Evolutionary conservation across 2,329 filamentous ascomycete species (phyloP).

Genomic region (Hymenoscyphus repandus): DNA sequence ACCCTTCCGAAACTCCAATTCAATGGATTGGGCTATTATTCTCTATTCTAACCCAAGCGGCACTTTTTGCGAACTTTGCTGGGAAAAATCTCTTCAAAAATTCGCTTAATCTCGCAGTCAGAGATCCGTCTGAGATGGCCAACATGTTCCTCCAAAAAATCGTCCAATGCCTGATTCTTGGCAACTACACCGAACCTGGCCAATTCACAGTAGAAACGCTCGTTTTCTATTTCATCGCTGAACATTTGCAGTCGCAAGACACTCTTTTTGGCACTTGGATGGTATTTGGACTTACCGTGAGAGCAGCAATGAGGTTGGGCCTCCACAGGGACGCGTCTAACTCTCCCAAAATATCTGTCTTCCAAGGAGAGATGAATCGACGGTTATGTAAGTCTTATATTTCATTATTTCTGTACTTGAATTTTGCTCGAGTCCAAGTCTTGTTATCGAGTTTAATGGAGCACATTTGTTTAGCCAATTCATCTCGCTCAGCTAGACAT

Average conservation of each 20-base stretch:
- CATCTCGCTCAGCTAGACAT: too few species aligned
- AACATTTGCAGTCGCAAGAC: conserved; percentile 46
- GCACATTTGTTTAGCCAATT: too few species aligned
- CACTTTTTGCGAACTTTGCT: conserved; percentile 20
- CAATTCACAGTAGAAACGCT: conserved; percentile 45
- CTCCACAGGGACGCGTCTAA: conserved; percentile 51
- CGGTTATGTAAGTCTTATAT: conserved; percentile 28
- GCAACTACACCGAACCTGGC: conserved; percentile 46
- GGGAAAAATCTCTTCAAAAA: conserved; percentile 1
- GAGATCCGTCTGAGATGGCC: conserved; percentile 37
- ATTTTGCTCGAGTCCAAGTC: too few species aligned
- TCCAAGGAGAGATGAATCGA: conserved; percentile 57
- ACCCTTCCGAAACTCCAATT: conserved; percentile 31
- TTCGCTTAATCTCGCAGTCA: conserved; percentile 36
- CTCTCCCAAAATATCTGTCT: conserved; percentile 42
- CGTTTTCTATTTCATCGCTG: conserved; percentile 45
- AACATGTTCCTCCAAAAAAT: conserved; percentile 44
- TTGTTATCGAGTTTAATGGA: too few species aligned
- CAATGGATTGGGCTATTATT: conserved; percentile 50
- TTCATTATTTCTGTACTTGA: too few species aligned
- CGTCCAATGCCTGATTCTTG: conserved; percentile 46
- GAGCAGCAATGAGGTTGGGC: conserved; percentile 52
- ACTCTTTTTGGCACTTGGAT: conserved; percentile 51
- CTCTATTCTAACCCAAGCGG: conserved; percentile 14
- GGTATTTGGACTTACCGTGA: conserved; percentile 44